Percentiles rank a stretch among this genome's conserved stretches.
Evolutionary conservation across 306 rosid genomes (phyloP).

Genomic region (Cyclanthera cordifolia): DNA sequence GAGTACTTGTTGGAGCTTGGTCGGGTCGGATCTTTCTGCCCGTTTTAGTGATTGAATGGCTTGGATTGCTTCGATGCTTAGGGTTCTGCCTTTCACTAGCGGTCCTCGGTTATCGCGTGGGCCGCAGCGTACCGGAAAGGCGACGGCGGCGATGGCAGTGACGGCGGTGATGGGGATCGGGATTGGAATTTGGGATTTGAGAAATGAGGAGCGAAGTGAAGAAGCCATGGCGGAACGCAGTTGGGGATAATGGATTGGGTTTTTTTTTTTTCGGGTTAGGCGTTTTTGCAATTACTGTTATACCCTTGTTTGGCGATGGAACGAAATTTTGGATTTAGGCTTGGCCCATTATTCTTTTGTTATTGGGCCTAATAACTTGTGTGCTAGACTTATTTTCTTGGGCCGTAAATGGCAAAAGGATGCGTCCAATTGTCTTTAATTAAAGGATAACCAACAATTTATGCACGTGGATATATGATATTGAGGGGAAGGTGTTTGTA

Average conservation of each 20-base stretch:
- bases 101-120: constrained; percentile 90
- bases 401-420: too few relatives aligned
- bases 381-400: too few relatives aligned
- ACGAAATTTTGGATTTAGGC: background rate
- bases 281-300: background rate
- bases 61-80: constrained; percentile 94
- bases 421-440: too few relatives aligned
- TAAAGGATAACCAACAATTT: too few relatives aligned
- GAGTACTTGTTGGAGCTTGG: constrained; percentile 17
- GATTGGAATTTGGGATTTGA: constrained; percentile 22
- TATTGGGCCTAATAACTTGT: too few relatives aligned
- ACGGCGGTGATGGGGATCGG: constrained; percentile 6
- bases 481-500: too few relatives aligned
- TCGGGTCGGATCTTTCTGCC: constrained; percentile 38
- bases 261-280: background rate
- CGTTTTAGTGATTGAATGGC: constrained; percentile 81
- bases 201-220: constrained; percentile 30
- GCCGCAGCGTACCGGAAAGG: constrained; percentile 41
- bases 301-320: background rate
- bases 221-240: constrained; percentile 42
- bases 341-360: background rate
- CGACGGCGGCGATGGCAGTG: constrained; percentile 3
- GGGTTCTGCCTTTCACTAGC: constrained; percentile 57
- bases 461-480: too few relatives aligned
- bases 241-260: background rate